phyloP scores from a whole-genome alignment of 2,329 filamentous ascomycete species.

The Aspergillus sp. region DNA sequence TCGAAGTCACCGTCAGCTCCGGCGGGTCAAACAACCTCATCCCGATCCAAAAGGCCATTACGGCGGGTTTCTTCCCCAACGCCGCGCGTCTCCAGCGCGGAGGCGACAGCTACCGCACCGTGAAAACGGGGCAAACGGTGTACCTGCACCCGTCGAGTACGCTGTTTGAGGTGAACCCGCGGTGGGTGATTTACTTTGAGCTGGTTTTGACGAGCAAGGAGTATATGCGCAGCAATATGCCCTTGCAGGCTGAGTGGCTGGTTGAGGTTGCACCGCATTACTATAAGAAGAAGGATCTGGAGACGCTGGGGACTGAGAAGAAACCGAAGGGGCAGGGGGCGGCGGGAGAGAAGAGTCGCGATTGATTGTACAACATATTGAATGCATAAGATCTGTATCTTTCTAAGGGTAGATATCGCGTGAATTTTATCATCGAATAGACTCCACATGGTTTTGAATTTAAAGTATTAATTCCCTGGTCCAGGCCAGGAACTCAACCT shows the following conservation, averaged over 20 bases:
- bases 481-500: not conserved
- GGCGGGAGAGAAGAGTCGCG: slow-evolving; percentile 44
- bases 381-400: not conserved
- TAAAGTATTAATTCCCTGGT: not conserved
- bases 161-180: slow-evolving; percentile 77
- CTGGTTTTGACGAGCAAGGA: slow-evolving; percentile 93
- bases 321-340: slow-evolving; percentile 68
- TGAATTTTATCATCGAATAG: not conserved
- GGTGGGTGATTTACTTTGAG: slow-evolving; percentile 85
- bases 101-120: slow-evolving; percentile 85
- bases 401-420: not conserved
- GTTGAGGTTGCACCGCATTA: slow-evolving; percentile 91
- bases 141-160: slow-evolving; percentile 90
- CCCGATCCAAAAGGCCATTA: slow-evolving; percentile 85
- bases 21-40: slow-evolving; percentile 72
- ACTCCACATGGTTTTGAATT: not conserved
- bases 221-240: slow-evolving; percentile 88
- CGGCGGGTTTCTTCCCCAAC: slow-evolving; percentile 92
- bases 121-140: slow-evolving; percentile 87
- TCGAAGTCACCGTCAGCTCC: slow-evolving; percentile 75
- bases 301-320: slow-evolving; percentile 74
- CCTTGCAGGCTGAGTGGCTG: slow-evolving; percentile 82
- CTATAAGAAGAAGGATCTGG: slow-evolving; percentile 88
- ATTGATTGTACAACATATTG: slow-evolving; percentile 14
- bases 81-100: slow-evolving; percentile 81